These are phyloP conservation scores for Sequoiadendron giganteum DNA, from an alignment of 75 land plant species.

Conservation along the genomic window DNA sequence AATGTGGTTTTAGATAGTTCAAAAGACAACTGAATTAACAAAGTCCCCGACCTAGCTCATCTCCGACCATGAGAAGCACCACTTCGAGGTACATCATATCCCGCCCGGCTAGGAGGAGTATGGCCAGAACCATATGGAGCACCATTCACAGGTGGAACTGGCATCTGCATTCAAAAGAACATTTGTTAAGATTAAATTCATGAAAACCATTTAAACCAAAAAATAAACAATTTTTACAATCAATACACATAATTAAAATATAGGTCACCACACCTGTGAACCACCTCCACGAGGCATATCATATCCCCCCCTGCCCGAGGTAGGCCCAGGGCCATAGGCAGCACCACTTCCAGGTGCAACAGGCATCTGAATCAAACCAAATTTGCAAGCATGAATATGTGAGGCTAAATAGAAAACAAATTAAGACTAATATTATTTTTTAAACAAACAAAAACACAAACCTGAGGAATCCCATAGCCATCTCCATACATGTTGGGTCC, in stretches of 20 bases:
- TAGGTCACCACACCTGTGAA: conserved; percentile 7
- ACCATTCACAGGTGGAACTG: conserved; percentile 6
- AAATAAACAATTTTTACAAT: neutral
- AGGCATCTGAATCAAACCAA: neutral
- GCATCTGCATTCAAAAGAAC: neutral
- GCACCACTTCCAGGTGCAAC: conserved; percentile 2
- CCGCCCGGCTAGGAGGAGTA: neutral
- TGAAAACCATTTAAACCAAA: neutral
- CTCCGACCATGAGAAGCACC: conserved; percentile 2
- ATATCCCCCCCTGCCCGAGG: neutral
- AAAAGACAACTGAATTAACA: neutral
- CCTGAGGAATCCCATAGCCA: conserved; percentile 43
- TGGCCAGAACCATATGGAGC: conserved; percentile 3
- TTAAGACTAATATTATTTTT: neutral
- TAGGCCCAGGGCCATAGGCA: conserved; percentile 8
- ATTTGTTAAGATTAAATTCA: neutral
- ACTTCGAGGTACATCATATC: conserved; percentile 12
- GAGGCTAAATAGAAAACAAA: neutral
- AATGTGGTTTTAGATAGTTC: neutral
- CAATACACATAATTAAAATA: neutral
- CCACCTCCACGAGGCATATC: conserved; percentile 12
- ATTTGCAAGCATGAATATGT: neutral
- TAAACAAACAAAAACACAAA: neutral
- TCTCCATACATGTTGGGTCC: conserved; percentile 51
- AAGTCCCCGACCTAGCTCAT: neutral